Evolutionary conservation across 129 eudicot species (phyloP).

Genomic region (Mikania micrantha): DNA sequence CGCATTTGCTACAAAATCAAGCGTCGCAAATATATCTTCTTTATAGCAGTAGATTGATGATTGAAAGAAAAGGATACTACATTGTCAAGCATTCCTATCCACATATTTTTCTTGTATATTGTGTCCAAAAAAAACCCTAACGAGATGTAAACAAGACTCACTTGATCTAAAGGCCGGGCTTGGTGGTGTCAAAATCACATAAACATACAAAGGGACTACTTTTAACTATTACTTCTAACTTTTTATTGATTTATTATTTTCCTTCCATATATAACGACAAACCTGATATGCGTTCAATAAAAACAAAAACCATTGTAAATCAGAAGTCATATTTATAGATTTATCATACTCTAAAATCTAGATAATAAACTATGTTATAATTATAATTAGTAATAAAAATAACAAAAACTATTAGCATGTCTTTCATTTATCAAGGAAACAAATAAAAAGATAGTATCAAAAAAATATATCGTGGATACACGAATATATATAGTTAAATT

Average conservation of each 20-base stretch:
- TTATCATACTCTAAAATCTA: neutral
- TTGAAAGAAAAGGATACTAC: neutral
- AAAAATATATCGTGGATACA: too few relatives aligned
- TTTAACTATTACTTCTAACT: constrained; percentile 9
- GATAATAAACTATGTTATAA: too few relatives aligned
- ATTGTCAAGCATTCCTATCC: constrained; percentile 16
- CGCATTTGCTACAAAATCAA: too few relatives aligned
- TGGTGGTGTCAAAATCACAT: constrained; percentile 29
- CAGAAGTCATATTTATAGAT: neutral
- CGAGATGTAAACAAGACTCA: constrained; percentile 22
- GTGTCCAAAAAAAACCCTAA: constrained; percentile 25
- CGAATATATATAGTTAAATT: too few relatives aligned
- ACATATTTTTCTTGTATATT: constrained; percentile 15
- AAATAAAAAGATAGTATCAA: too few relatives aligned
- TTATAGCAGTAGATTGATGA: too few relatives aligned
- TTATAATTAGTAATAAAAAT: too few relatives aligned
- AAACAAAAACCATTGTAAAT: neutral
- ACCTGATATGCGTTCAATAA: neutral
- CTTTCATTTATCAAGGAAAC: too few relatives aligned
- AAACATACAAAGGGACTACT: constrained; percentile 31
- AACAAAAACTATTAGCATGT: too few relatives aligned
- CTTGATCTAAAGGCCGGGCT: constrained; percentile 12
- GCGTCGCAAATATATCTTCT: too few relatives aligned
- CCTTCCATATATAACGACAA: neutral
- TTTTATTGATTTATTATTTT: neutral